Evolutionary conservation across 2,329 filamentous ascomycete genomes (phyloP), one percentile per base, ranked within the genome.

Genomic region (Bipolaris sorokiniana): DNA sequence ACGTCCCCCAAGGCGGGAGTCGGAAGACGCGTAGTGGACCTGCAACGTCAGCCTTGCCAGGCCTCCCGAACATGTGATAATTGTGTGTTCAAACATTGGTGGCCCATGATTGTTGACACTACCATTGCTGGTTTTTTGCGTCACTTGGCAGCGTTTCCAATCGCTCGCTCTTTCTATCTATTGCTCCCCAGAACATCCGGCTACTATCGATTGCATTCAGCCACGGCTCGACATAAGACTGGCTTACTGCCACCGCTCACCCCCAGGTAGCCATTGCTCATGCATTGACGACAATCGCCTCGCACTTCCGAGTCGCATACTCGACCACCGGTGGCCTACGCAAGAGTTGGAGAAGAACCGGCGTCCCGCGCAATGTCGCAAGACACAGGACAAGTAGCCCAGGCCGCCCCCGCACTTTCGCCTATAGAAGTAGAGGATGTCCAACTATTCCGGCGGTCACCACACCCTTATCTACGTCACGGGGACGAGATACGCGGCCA

Each of bases 391-490:
- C 59, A 57, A 18, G 54, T 56, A 48, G 64, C 67, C 33, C 28
- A 56, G 51, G 64, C 63, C 48, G 56, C 64, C 22, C 65, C 70
- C 52, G 58, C 59, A 51, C 65, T 54, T 34, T 47, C 65, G 34
- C 13, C 57, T 13, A 56, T 61, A 23, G 72, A 74, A 37, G 56
- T 70, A 13, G 69, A 74, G 62, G 45, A 67, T 15, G 67, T 76
- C 53, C 68, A 74, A 54, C 63, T 75, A 28, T 74, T 76, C 53
- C 72, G 73, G 38, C 74, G 75, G 48, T 76, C 74, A 7, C 75
- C 75, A 22, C 74, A 77, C 48, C 75, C 75, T 13, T 77, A 77
- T 57, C 69, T 73, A 38, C 74, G 71, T 36, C 73, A 69, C 37
- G 62, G 65, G 41, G 61, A 68, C 44, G 64, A 73, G 28, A 60